A percentile compares a stretch with the other conserved stretches of the same genome.
Conservation (phyloP, 2,329 filamentous ascomycete species). For the Aspergillus awamori region DNA sequence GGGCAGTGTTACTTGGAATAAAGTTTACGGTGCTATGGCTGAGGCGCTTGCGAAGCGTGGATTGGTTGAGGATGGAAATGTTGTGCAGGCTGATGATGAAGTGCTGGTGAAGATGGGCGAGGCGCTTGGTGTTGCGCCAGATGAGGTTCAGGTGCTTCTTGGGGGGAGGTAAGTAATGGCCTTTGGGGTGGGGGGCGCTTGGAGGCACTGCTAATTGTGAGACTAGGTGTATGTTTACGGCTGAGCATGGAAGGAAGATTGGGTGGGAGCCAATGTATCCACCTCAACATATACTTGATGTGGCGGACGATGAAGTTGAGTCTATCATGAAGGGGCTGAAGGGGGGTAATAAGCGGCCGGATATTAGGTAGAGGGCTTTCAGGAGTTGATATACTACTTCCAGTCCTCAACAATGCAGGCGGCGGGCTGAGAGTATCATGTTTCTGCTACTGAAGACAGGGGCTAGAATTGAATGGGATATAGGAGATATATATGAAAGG, state of each 20-base stretch:
- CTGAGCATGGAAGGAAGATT: background rate
- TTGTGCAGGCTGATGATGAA: constrained; percentile 41
- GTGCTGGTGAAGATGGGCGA: constrained; percentile 47
- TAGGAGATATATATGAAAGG: too few species aligned
- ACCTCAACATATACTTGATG: background rate
- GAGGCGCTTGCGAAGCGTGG: constrained; percentile 44
- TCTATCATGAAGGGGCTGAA: too few species aligned
- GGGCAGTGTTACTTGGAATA: constrained; percentile 55
- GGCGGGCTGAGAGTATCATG: too few species aligned
- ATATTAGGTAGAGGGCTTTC: too few species aligned
- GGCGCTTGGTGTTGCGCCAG: constrained; percentile 45
- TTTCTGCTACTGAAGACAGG: too few species aligned
- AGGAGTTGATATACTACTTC: too few species aligned
- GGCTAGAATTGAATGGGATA: too few species aligned
- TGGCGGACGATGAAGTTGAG: too few species aligned
- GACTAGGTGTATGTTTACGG: background rate
- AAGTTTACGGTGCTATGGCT: constrained; percentile 54
- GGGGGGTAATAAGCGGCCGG: too few species aligned
- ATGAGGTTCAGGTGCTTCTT: constrained; percentile 33
- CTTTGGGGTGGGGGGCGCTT: background rate
- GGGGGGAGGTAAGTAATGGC: constrained; percentile 46
- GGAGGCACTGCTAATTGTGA: background rate
- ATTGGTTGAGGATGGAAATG: constrained; percentile 41
- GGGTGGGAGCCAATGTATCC: background rate
- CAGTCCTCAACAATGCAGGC: too few species aligned